Conservation (phyloP, 495 filamentous ascomycete genomes). For the Bathelium albidoporum region DNA sequence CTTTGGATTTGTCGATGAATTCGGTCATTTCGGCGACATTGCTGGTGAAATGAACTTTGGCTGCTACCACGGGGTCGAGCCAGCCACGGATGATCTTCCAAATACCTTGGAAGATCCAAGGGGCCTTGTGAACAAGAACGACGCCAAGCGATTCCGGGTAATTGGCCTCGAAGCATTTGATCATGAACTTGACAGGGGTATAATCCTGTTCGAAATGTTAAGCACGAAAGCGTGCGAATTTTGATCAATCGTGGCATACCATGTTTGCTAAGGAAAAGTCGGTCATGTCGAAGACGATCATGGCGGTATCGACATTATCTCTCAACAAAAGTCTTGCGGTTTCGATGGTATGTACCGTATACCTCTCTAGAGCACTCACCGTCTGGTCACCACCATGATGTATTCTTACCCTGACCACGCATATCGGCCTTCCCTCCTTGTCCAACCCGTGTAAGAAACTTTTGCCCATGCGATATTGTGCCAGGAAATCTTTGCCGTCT, state of each 20-base stretch:
- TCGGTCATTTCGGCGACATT: slow-evolving; percentile 64
- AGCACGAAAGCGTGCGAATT: slow-evolving; percentile 60
- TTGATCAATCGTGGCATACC: slow-evolving; percentile 47
- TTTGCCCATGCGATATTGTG: slow-evolving; percentile 84
- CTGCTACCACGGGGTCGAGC: slow-evolving; percentile 93
- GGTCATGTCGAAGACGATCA: slow-evolving; percentile 92
- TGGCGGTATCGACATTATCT: slow-evolving; percentile 81
- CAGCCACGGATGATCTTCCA: slow-evolving; percentile 85
- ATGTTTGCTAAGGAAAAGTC: slow-evolving; percentile 89
- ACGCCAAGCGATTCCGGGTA: slow-evolving; percentile 88
- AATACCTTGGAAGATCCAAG: slow-evolving; percentile 85
- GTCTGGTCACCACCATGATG: slow-evolving; percentile 75
- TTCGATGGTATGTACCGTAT: slow-evolving; percentile 91
- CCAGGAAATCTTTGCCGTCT: slow-evolving; percentile 70
- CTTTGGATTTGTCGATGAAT: slow-evolving; percentile 60
- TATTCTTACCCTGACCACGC: slow-evolving; percentile 69
- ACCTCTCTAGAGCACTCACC: slow-evolving; percentile 69
- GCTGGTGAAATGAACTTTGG: slow-evolving; percentile 91
- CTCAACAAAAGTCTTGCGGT: slow-evolving; percentile 73
- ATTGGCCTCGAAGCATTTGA: slow-evolving; percentile 98
- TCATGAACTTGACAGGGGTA: slow-evolving; percentile 94
- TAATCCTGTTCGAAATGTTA: slow-evolving; percentile 56
- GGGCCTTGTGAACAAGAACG: slow-evolving; percentile 93
- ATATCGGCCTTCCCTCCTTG: slow-evolving; percentile 77
- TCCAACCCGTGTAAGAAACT: slow-evolving; percentile 85